Base-by-base conservation (phyloP, 1,284 basidiomycete species). In the Pyrrhoderma noxium region DNA sequence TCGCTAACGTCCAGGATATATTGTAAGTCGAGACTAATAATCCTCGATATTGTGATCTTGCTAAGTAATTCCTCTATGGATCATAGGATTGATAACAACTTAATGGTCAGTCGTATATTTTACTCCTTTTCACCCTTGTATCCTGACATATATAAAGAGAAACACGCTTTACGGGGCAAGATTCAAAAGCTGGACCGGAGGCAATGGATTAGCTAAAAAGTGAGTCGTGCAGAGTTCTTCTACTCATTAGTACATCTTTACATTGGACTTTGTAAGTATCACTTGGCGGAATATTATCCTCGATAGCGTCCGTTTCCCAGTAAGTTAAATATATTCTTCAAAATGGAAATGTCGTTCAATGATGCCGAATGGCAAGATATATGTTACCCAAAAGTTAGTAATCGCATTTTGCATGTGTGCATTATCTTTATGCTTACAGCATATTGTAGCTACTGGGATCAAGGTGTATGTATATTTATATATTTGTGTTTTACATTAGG, bases 111-210 rank as follows among this genome's bases (percentile, higher is more conserved):
- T 25, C 8, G 22, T 16, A 3, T 8, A 16, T 3, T 27, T 8
- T 16, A 16, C 16, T 9, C 43, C 18, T 8, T 4, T 2, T 13
- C 22, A 14, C 35, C 48, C n/a, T 40, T 31, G 5, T 2, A 18
- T 36, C 2, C 3, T 36, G 18, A 22, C 51, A 11, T 11, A 11
- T 11, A 31, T 31, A 3, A 49, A 79, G 76, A 73, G 73, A 56
- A 70, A 75, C 50, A 62, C 72, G 0, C 63, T 81, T 0, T 81
- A 82, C 53, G 79, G 66, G 11, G 80, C 79, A 5, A 70, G 80
- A n/a, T 82, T 82, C 69, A 82, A 82, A 67, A 81, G 79, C 59
- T 82, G 79, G 78, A 75, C 76, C 2, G 80, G 79, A 0, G 79
- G 79, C 22, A 77, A 78, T 54, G 80, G 80, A 0, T 54, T 76